Base-by-base conservation (phyloP, 225 moss, liverwort and hornwort genomes). In the Antitrichia curtipendula region DNA sequence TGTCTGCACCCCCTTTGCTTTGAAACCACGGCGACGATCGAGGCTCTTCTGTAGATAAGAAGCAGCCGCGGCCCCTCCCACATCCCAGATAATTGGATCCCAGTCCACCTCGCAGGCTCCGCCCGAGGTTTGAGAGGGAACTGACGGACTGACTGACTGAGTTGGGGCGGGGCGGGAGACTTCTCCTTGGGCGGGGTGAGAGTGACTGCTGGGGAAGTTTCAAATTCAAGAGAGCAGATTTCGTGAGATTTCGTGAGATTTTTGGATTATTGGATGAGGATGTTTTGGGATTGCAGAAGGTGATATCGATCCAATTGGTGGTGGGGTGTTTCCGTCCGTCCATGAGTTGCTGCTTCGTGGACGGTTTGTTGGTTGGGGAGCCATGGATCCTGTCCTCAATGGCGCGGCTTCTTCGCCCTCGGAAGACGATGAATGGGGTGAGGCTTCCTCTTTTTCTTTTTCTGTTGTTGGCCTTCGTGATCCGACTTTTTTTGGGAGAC, bases 351-450 rank as follows among this genome's bases (percentile, higher is more conserved):
- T 87, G 94, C 90, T 92, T 82, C 84, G 79, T 84, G 24, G 89
- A 86, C 90, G 90, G 82, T 87, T 90, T 84, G 84, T 88, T 87
- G 87, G 65, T 82, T 66, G 90, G 86, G 94, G 89, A 92, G 94
- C 89, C 75, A 94, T 94, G 94, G 94, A 94, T 94, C 94, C 94
- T 90, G 92, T 91, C 88, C 87, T 84, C 90, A 92, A 87, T 87
- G 91, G 90, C 84, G 90, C 92, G 88, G 78, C 90, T 64, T 90
- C 91, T 89, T 92, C 91, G 63, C 91, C 92, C 83, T 92, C 92
- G 89, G 94, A 94, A 91, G 94, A 94, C 88, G 90, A 94, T 69
- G 92, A 94, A 89, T 94, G 94, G 94, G 94, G 94, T 94, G 84
- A 89, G 92, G 49, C 71, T 54, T 65, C 56, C 60, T 25, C 49